A percentile compares a stretch with the other conserved stretches of the same genome.
These are phyloP conservation scores for Lasiodiplodia gonubiensis DNA, from an alignment of 2,329 filamentous ascomycete genomes.

Conservation along the genomic window DNA sequence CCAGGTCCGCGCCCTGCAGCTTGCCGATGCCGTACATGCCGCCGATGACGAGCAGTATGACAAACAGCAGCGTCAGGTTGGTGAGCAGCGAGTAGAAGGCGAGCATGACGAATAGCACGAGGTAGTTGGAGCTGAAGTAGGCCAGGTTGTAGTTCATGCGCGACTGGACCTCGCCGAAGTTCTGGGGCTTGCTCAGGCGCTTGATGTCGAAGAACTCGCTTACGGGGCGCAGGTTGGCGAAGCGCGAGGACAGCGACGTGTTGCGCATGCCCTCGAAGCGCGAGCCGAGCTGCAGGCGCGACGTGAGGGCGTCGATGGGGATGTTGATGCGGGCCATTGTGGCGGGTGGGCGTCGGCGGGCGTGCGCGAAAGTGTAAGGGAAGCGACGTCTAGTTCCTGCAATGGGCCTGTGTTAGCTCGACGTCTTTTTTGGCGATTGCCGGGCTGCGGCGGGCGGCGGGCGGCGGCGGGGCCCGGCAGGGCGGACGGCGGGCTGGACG, in stretches of 20 bases:
- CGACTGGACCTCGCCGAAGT: slow-evolving; percentile 88
- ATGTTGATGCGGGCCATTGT: slow-evolving; percentile 88
- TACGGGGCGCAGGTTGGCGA: slow-evolving; percentile 89
- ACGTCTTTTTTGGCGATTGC: neutral
- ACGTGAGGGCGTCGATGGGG: slow-evolving; percentile 88
- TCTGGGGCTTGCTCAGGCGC: slow-evolving; percentile 90
- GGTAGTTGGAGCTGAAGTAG: slow-evolving; percentile 99
- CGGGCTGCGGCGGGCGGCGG: neutral
- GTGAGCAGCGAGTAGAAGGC: slow-evolving; percentile 93
- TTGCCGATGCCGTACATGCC: slow-evolving; percentile 93
- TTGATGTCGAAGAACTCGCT: slow-evolving; percentile 96
- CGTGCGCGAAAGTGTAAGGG: neutral
- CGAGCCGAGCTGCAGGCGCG: slow-evolving; percentile 82
- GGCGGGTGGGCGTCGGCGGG: slow-evolving; percentile 3
- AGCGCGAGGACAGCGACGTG: slow-evolving; percentile 78
- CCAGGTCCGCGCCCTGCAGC: slow-evolving; percentile 85
- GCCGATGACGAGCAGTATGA: slow-evolving; percentile 83
- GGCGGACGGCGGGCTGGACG: neutral
- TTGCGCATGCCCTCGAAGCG: slow-evolving; percentile 84
- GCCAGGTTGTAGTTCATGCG: slow-evolving; percentile 96
- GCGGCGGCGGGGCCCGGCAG: neutral
- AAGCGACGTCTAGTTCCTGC: neutral
- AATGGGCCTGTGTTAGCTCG: slow-evolving; percentile 13
- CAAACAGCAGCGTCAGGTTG: slow-evolving; percentile 85
- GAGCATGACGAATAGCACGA: slow-evolving; percentile 90